These are phyloP conservation scores for Clarireedia paspali DNA, from an alignment of 2,329 filamentous ascomycete species.

Conservation along the genomic window DNA sequence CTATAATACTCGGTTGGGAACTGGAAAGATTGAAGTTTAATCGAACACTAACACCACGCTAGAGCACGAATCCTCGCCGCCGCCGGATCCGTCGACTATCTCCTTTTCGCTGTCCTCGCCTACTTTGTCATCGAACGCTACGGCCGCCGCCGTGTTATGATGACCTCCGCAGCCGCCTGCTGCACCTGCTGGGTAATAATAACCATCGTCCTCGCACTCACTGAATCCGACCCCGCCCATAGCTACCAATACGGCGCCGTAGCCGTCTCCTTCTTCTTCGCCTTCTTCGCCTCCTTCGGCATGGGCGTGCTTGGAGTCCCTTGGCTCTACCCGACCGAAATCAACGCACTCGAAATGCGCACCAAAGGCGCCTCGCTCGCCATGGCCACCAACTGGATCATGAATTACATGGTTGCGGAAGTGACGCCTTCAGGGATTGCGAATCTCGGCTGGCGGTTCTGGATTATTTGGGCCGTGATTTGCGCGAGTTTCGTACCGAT, in stretches of 20 bases:
- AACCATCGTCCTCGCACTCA: slow-evolving; percentile 26
- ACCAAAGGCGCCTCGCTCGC: slow-evolving; percentile 50
- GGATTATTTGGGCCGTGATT: slow-evolving; percentile 31
- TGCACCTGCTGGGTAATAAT: slow-evolving; percentile 39
- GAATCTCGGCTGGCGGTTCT: slow-evolving; percentile 31
- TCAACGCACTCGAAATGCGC: slow-evolving; percentile 43
- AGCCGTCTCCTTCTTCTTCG: slow-evolving; percentile 33
- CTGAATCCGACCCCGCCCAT: slow-evolving; percentile 18
- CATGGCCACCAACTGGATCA: slow-evolving; percentile 38
- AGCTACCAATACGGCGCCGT: slow-evolving; percentile 42
- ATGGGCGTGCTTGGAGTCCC: slow-evolving; percentile 22
- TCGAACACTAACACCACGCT: neutral
- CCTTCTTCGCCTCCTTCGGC: slow-evolving; percentile 51
- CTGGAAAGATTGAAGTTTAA: no score
- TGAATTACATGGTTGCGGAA: slow-evolving; percentile 43
- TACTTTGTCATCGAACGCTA: slow-evolving; percentile 38
- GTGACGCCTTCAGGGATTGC: slow-evolving; percentile 31
- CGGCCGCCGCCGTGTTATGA: slow-evolving; percentile 64
- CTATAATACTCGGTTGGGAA: no score
- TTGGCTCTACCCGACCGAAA: slow-evolving; percentile 48
- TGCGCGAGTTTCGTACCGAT: slow-evolving; percentile 32
- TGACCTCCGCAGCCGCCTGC: slow-evolving; percentile 32
- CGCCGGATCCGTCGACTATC: slow-evolving; percentile 40
- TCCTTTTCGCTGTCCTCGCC: slow-evolving; percentile 34
- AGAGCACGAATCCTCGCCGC: slow-evolving; percentile 36